Evolutionary conservation across 192 early-diverging fungal genomes (phyloP).

Genomic region (Linderina pennispora): DNA sequence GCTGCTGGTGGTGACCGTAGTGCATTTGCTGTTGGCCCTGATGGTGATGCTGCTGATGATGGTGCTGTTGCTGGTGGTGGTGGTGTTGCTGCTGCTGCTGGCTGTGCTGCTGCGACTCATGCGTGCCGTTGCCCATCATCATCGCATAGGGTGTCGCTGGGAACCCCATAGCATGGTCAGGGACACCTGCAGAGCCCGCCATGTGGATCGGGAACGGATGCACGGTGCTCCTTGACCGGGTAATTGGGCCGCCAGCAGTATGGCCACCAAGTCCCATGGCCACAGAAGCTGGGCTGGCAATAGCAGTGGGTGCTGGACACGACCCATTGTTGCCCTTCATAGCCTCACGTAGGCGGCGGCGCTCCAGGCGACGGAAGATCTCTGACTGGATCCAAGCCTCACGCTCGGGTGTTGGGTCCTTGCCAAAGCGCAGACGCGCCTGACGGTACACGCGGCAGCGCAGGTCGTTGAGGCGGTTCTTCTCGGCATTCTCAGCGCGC

Average conservation of each 20-base stretch:
- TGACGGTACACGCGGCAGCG: constrained; percentile 67
- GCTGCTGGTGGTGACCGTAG: constrained; percentile 1
- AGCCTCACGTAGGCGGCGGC: constrained; percentile 39
- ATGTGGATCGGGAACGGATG: constrained; percentile 41
- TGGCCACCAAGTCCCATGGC: constrained; percentile 16
- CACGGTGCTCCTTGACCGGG: constrained; percentile 35
- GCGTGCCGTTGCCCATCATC: constrained; percentile 24
- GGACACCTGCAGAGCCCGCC: constrained; percentile 3
- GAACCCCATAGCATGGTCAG: constrained; percentile 39
- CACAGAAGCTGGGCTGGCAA: constrained; percentile 10
- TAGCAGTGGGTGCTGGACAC: constrained; percentile 27
- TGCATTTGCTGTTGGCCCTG: constrained; percentile 11
- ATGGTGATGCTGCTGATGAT: constrained; percentile 4
- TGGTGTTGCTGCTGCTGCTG: constrained; percentile 16
- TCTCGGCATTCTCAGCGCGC: constrained; percentile 47
- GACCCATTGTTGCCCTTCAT: constrained; percentile 43
- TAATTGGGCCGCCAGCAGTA: constrained; percentile 26
- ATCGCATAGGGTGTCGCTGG: constrained; percentile 36
- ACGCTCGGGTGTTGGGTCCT: constrained; percentile 51
- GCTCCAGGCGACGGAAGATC: constrained; percentile 49
- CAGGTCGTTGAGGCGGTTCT: constrained; percentile 61
- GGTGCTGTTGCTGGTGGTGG: constrained; percentile 7
- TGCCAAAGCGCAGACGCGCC: constrained; percentile 57
- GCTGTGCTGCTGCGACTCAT: constrained; percentile 14
- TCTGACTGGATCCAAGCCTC: constrained; percentile 62